Conservation (phyloP, 177 flowering plant genomes). For the Vitis hybrid region DNA sequence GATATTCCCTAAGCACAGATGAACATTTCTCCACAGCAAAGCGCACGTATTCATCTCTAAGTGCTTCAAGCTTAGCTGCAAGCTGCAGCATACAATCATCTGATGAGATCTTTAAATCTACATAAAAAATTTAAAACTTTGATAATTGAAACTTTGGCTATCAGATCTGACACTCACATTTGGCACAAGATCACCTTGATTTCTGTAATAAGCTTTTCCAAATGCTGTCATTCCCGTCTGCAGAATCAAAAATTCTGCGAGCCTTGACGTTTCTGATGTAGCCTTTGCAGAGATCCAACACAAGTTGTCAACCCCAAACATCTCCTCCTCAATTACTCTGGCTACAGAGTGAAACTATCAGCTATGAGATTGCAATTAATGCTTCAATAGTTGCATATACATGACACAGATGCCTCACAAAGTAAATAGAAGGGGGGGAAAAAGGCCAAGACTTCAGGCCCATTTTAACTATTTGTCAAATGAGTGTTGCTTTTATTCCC, state of each 20-base stretch:
- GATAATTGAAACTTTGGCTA: conserved; percentile 12
- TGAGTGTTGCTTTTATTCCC: too few relatives aligned
- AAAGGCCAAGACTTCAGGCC: too few relatives aligned
- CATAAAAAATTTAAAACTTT: background rate
- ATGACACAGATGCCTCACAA: too few relatives aligned
- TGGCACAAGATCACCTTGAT: conserved; percentile 79
- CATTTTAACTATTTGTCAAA: too few relatives aligned
- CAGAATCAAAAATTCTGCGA: conserved; percentile 71
- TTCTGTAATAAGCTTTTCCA: conserved; percentile 83
- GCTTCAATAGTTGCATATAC: too few relatives aligned
- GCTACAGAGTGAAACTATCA: conserved; percentile 44
- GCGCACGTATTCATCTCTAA: conserved; percentile 90
- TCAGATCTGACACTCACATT: conserved; percentile 40
- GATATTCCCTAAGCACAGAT: conserved; percentile 67
- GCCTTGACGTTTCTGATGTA: conserved; percentile 74
- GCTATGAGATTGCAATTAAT: too few relatives aligned
- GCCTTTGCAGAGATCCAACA: conserved; percentile 94
- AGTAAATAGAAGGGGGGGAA: too few relatives aligned
- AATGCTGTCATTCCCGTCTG: conserved; percentile 97
- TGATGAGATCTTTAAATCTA: background rate
- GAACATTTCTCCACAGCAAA: conserved; percentile 78
- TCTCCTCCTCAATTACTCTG: conserved; percentile 93
- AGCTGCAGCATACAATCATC: conserved; percentile 44
- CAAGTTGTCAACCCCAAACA: conserved; percentile 88
- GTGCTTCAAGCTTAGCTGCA: conserved; percentile 87